Evolutionary conservation across 352 stramenopile genomes (phyloP).

Genomic region (Phytopythium helicoides): DNA sequence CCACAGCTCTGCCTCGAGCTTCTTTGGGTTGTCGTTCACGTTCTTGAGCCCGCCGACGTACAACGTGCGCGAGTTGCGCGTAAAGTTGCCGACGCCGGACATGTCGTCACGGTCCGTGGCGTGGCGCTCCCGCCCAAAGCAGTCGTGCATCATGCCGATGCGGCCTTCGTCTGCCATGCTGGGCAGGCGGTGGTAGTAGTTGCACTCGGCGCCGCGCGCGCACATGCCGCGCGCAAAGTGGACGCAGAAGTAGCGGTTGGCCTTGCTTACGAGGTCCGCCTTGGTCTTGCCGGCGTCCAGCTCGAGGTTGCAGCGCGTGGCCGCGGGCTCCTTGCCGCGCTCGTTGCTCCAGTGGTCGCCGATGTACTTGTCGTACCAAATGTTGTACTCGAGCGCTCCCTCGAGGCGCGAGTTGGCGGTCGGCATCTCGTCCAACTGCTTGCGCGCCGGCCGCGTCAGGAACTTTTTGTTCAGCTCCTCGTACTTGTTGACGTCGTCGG

Average conservation of each 20-base stretch:
- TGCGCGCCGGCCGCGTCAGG: constrained; percentile 79
- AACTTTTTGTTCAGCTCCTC: constrained; percentile 85
- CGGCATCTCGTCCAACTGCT: constrained; percentile 90
- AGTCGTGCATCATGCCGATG: constrained; percentile 90
- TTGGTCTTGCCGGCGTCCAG: constrained; percentile 90
- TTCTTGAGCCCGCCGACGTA: constrained; percentile 88
- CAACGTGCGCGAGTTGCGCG: constrained; percentile 87
- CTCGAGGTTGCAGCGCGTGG: constrained; percentile 84
- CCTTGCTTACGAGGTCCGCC: constrained; percentile 83
- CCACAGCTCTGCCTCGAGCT: constrained; percentile 66
- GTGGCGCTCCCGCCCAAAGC: constrained; percentile 91
- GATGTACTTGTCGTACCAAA: constrained; percentile 94
- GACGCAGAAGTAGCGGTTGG: constrained; percentile 90
- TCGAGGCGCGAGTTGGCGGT: constrained; percentile 86
- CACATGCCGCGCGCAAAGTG: constrained; percentile 93
- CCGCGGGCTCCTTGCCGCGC: constrained; percentile 80
- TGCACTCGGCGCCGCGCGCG: constrained; percentile 85
- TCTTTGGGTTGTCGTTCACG: constrained; percentile 37
- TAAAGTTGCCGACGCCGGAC: constrained; percentile 91
- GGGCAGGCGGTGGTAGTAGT: constrained; percentile 90
- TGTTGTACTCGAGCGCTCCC: constrained; percentile 94
- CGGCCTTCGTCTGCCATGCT: constrained; percentile 68
- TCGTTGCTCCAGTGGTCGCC: constrained; percentile 89
- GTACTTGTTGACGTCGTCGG: constrained; percentile 67
- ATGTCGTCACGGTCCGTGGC: constrained; percentile 92